phyloP scores from a whole-genome alignment of 805 yeast genomes.

The Starmerella kuoi region DNA sequence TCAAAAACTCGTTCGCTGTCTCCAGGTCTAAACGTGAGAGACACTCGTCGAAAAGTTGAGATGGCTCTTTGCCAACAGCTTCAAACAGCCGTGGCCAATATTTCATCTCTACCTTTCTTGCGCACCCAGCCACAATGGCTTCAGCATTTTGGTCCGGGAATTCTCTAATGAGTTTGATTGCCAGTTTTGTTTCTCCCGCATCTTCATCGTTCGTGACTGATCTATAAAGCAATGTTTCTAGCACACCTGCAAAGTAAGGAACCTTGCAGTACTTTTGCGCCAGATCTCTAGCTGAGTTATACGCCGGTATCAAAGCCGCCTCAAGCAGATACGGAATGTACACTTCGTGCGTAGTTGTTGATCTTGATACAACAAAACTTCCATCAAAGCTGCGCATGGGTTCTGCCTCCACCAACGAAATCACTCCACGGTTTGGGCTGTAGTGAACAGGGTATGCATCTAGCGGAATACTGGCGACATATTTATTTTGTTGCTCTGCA shows the following conservation, averaged over 20 bases:
- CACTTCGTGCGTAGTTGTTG: slow-evolving; percentile 26
- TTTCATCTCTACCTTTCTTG: slow-evolving; percentile 45
- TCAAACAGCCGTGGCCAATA: slow-evolving; percentile 38
- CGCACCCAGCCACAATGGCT: slow-evolving; percentile 36
- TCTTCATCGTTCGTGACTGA: slow-evolving; percentile 17
- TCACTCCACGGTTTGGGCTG: slow-evolving; percentile 36
- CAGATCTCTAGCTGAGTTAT: slow-evolving; percentile 19
- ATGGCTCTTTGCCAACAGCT: slow-evolving; percentile 28
- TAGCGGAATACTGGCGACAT: slow-evolving; percentile 24
- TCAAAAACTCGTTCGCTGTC: slow-evolving; percentile 33
- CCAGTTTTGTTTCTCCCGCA: slow-evolving; percentile 8
- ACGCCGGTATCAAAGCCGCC: slow-evolving; percentile 20
- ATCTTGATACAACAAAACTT: slow-evolving; percentile 27
- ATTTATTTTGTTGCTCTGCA: background rate
- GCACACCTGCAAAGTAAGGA: slow-evolving; percentile 33
- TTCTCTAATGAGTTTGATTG: slow-evolving; percentile 25
- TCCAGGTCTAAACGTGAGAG: slow-evolving; percentile 27
- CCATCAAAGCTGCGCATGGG: slow-evolving; percentile 28
- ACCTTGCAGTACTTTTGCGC: slow-evolving; percentile 27
- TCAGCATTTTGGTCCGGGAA: slow-evolving; percentile 28
- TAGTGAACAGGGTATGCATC: slow-evolving; percentile 42
- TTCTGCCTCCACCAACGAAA: slow-evolving; percentile 41
- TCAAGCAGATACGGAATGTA: slow-evolving; percentile 28
- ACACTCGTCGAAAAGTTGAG: slow-evolving; percentile 29
- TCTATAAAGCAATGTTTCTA: slow-evolving; percentile 32